Conservation (phyloP, 2,329 filamentous ascomycete species). For the Scedosporium apiospermum region DNA sequence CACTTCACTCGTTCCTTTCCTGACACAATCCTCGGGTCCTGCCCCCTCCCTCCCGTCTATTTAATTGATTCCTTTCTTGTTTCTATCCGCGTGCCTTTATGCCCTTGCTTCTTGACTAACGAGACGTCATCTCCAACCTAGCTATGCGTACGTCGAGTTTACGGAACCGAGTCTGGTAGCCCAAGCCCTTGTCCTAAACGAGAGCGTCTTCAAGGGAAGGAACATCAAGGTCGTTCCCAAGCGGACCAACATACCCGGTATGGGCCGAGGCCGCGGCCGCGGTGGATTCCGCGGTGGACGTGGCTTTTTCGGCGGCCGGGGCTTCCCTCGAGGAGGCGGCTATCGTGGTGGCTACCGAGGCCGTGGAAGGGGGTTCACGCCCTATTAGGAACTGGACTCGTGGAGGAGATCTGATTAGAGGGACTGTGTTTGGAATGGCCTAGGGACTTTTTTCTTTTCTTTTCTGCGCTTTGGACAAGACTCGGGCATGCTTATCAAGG, state of each 20-base stretch:
- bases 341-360: constrained; percentile 61
- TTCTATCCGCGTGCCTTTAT: not conserved
- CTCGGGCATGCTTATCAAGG: not conserved
- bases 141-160: constrained; percentile 98
- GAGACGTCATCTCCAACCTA: constrained; percentile 27
- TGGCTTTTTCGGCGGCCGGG: constrained; percentile 44
- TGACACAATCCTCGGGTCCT: not conserved
- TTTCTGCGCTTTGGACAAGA: not conserved
- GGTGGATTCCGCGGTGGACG: constrained; percentile 43
- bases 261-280: constrained; percentile 69
- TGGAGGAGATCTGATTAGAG: too few relatives aligned
- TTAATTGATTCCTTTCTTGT: not conserved
- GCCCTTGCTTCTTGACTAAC: not conserved
- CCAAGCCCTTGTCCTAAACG: constrained; percentile 88
- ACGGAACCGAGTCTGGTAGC: constrained; percentile 87
- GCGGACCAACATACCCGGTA: constrained; percentile 91
- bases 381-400: constrained; percentile 39
- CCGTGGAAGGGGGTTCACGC: constrained; percentile 53
- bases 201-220: constrained; percentile 88
- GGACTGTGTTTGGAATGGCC: too few relatives aligned
- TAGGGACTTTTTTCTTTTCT: not conserved
- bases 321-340: constrained; percentile 39
- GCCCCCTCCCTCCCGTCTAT: not conserved
- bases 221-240: constrained; percentile 94
- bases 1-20: not conserved